A percentile compares a stretch with the other conserved stretches of the same genome.
Conservation (phyloP, 139 green algal species). For the Coelastrella sp. region DNA sequence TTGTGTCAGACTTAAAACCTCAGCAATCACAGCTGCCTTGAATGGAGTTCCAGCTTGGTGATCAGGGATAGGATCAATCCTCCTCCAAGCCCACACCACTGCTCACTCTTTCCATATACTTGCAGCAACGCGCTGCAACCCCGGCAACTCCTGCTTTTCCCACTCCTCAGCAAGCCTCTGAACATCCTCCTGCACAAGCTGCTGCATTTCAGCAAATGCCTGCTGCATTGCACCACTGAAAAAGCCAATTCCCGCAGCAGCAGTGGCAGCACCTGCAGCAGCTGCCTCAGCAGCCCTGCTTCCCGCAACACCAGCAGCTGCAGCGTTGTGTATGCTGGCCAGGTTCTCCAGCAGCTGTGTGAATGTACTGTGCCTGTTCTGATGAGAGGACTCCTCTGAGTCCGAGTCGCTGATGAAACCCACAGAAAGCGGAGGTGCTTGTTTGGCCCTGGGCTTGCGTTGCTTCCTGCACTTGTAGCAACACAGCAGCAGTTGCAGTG, state of each 20-base stretch:
- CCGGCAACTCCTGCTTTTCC: background rate
- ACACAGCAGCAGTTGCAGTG: background rate
- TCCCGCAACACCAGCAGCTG: constrained; percentile 7
- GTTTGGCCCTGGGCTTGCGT: background rate
- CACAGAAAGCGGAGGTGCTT: background rate
- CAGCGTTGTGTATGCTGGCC: background rate
- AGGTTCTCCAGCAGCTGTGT: constrained; percentile 4
- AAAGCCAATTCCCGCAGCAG: background rate
- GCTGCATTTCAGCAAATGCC: background rate
- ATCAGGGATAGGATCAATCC: too few species aligned
- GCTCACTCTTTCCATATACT: constrained; percentile 6
- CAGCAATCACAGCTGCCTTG: too few species aligned
- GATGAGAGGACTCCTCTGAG: background rate
- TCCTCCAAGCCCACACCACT: background rate
- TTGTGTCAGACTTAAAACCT: too few species aligned
- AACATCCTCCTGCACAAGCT: constrained; percentile 16
- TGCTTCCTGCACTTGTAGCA: background rate
- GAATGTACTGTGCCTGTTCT: background rate
- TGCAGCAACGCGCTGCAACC: background rate
- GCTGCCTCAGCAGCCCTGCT: background rate
- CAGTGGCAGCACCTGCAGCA: background rate
- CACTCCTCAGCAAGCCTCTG: background rate
- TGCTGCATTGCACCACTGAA: background rate
- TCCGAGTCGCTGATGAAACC: constrained; percentile 8
- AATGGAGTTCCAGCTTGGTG: too few species aligned